Conservation (phyloP, 257 asterid species). For the Nicotiana sylvestris region DNA sequence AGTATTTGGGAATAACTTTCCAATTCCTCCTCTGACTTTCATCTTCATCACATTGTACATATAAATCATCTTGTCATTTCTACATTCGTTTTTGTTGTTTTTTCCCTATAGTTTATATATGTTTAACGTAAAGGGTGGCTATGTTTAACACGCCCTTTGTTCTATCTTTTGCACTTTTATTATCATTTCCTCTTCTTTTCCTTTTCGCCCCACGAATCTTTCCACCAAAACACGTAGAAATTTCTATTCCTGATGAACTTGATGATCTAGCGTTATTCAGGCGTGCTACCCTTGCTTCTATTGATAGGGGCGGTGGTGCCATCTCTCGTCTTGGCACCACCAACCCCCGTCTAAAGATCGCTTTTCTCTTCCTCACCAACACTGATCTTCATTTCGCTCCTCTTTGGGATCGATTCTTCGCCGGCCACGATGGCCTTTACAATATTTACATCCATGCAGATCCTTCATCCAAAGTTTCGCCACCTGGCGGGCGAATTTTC, state of each 20-base stretch:
- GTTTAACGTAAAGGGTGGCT: constrained; percentile 14
- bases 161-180: constrained; percentile 37
- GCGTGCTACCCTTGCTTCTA: constrained; percentile 45
- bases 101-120: background rate
- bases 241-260: constrained; percentile 63
- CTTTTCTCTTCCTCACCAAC: constrained; percentile 72
- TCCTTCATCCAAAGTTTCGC: constrained; percentile 33
- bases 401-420: constrained; percentile 59
- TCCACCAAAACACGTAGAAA: constrained; percentile 34
- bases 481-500: constrained; percentile 44
- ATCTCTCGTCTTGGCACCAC: constrained; percentile 29
- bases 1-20: background rate
- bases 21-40: background rate
- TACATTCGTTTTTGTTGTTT: background rate
- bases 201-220: constrained; percentile 43
- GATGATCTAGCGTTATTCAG: constrained; percentile 67
- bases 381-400: constrained; percentile 65
- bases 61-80: background rate
- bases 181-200: constrained; percentile 56
- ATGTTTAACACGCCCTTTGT: constrained; percentile 48
- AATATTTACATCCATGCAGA: constrained; percentile 77
- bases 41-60: background rate
- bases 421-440: constrained; percentile 26
- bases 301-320: background rate
- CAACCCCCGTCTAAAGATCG: constrained; percentile 43